Evolutionary conservation across 2,329 filamentous ascomycete species (phyloP).

Genomic region (Neophaeococcomyces aloes): DNA sequence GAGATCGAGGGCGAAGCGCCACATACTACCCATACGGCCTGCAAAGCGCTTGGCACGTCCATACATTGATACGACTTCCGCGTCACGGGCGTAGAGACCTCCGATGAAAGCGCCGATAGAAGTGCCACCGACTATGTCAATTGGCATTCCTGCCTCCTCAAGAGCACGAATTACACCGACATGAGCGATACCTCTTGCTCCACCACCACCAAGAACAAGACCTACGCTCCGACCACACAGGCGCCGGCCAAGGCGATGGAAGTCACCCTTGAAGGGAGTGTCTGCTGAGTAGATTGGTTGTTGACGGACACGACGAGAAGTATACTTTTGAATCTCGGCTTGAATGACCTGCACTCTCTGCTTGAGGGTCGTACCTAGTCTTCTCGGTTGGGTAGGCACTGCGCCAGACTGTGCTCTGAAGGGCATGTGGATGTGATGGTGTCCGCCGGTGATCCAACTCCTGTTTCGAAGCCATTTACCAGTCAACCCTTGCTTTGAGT

Average conservation of each 20-base stretch:
- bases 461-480: slow-evolving; percentile 83
- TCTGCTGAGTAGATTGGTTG: slow-evolving; percentile 83
- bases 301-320: slow-evolving; percentile 80
- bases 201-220: slow-evolving; percentile 84
- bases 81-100: slow-evolving; percentile 87
- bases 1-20: slow-evolving; percentile 92
- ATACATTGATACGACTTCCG: slow-evolving; percentile 93
- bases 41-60: slow-evolving; percentile 95
- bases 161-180: slow-evolving; percentile 89
- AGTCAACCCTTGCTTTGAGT: slow-evolving; percentile 73
- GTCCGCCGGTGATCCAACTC: slow-evolving; percentile 95
- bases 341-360: slow-evolving; percentile 89
- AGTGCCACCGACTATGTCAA: slow-evolving; percentile 89
- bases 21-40: slow-evolving; percentile 97
- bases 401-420: slow-evolving; percentile 68
- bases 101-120: slow-evolving; percentile 95
- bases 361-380: slow-evolving; percentile 76
- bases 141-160: slow-evolving; percentile 91
- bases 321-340: slow-evolving; percentile 97
- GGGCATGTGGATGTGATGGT: slow-evolving; percentile 95
- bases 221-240: slow-evolving; percentile 92
- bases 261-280: slow-evolving; percentile 89
- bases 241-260: slow-evolving; percentile 79
- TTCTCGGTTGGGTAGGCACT: slow-evolving; percentile 56
- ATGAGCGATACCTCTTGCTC: slow-evolving; percentile 82